These are phyloP conservation scores for Alternaria gaisen DNA, from an alignment of 2,329 filamentous ascomycete genomes.

Conservation along the genomic window DNA sequence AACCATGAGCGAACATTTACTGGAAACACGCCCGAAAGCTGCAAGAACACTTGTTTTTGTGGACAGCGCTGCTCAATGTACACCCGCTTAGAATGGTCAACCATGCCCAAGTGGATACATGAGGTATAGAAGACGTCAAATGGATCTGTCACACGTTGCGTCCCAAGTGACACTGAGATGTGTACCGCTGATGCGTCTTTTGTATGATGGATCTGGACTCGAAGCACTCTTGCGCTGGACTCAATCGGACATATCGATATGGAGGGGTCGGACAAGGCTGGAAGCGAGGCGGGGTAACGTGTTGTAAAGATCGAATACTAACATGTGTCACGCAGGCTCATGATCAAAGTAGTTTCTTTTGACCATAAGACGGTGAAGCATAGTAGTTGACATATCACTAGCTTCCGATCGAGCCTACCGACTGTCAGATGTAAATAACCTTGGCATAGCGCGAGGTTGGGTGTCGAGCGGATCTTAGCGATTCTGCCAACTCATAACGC, in stretches of 20 bases:
- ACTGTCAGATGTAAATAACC: slow-evolving; percentile 6
- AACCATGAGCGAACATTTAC: not conserved
- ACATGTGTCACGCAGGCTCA: slow-evolving; percentile 5
- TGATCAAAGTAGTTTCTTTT: not conserved
- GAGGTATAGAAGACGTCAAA: not conserved
- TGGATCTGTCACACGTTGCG: not conserved
- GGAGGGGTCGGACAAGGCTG: slow-evolving; percentile 11
- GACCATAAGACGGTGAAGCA: slow-evolving; percentile 10
- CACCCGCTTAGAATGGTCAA: not conserved
- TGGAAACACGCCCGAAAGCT: not conserved
- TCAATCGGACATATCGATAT: not conserved
- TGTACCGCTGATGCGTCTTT: not conserved
- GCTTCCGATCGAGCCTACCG: slow-evolving; percentile 10
- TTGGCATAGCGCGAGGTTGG: slow-evolving; percentile 27
- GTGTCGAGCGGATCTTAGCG: slow-evolving; percentile 39
- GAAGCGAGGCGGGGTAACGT: slow-evolving; percentile 14
- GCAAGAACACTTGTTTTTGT: not conserved
- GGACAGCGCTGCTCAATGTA: not conserved
- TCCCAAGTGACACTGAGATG: not conserved
- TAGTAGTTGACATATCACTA: not conserved
- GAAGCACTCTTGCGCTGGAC: not conserved
- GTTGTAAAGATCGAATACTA: not conserved
- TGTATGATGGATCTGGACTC: not conserved
- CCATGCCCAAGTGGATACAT: not conserved
- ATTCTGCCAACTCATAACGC: slow-evolving; percentile 51